Evolutionary conservation across 306 rosid species (phyloP), one percentile per base, ranked within the genome.

Genomic region (Crotalaria pallida): DNA sequence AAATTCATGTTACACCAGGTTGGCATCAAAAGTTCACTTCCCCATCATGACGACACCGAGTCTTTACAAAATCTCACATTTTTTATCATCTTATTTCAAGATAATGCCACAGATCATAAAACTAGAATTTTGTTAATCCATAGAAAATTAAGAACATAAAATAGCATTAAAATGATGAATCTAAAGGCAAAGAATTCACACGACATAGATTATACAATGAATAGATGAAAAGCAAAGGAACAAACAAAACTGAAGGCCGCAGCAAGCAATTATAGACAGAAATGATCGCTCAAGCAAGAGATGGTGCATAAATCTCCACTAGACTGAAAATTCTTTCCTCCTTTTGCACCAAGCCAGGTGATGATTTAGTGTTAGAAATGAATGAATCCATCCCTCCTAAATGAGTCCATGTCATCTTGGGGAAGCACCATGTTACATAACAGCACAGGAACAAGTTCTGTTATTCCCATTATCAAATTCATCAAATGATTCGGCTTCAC

Each of bases 241-340:
- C 85, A 84, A 82, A 90, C n/a, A n/a, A n/a, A n/a, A 87, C 67
- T 85, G 83, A 77, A 84, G 82, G 84, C 92, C 59, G 73, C 76
- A 71, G 71, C 58, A 76, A 79, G 76, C 69, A 52, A 65, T 77
- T 77, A 89, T 73, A 73, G 82, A 79, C 84, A 74, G 57, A 71
- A 62, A 80, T 71, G 55, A 60, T 44, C 74, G 52, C 73, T 77
- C 59, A 10, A 73, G 82, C 58, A 16, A 44, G 33, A 70, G 56
- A 43, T 3, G 70, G 76, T 41, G 60, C 49, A 74, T 36, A 15
- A 66, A 50, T 64, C 69, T 67, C 78, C 49, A 34, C 52, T 36
- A 60, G 63, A 59, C 67, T 71, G 73, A 72, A 67, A 74, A 73
- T 29, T 76, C 18, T 60, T 57, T 56, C 48, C 72, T 72, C 67